These are phyloP conservation scores for Cryptococcus jaspeensis DNA, from an alignment of 1,284 basidiomycete genomes.

Conservation along the genomic window DNA sequence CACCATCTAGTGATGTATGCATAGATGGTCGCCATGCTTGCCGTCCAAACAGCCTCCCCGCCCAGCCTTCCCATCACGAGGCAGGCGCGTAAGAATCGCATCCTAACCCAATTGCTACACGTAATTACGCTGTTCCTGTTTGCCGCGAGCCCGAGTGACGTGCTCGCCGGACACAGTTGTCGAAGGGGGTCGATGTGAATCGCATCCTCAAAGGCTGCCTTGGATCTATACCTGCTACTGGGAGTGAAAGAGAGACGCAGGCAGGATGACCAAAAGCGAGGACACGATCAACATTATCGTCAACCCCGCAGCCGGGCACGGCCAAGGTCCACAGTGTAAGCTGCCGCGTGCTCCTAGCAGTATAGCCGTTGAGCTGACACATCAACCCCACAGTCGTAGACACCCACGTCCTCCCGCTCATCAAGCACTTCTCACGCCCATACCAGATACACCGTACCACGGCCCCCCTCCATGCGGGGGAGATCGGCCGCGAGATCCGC, in stretches of 20 bases:
- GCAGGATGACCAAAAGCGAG: background rate
- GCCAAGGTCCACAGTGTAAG: slow-evolving; percentile 34
- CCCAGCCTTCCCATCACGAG: too few relatives aligned
- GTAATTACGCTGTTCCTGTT: too few relatives aligned
- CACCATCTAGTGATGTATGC: too few relatives aligned
- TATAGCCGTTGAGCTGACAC: background rate
- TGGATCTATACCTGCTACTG: too few relatives aligned
- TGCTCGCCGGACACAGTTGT: background rate
- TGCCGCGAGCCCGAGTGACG: background rate
- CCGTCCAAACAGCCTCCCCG: too few relatives aligned
- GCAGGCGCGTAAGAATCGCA: too few relatives aligned
- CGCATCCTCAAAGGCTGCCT: too few relatives aligned
- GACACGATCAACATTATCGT: slow-evolving; percentile 29
- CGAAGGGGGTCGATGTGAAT: background rate
- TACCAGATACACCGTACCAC: slow-evolving; percentile 58
- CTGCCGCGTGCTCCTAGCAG: background rate
- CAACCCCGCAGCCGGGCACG: slow-evolving; percentile 38
- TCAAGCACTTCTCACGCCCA: slow-evolving; percentile 49
- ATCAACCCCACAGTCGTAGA: slow-evolving; percentile 55
- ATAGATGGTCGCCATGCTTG: too few relatives aligned
- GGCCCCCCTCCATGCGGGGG: slow-evolving; percentile 61
- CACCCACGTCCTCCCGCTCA: slow-evolving; percentile 64
- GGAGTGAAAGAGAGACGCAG: background rate
- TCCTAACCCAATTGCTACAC: too few relatives aligned
- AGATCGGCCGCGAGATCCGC: slow-evolving; percentile 56